Evolutionary conservation across 1,139 yeast species (phyloP).

Genomic region (Lodderomyces metapsilosis): DNA sequence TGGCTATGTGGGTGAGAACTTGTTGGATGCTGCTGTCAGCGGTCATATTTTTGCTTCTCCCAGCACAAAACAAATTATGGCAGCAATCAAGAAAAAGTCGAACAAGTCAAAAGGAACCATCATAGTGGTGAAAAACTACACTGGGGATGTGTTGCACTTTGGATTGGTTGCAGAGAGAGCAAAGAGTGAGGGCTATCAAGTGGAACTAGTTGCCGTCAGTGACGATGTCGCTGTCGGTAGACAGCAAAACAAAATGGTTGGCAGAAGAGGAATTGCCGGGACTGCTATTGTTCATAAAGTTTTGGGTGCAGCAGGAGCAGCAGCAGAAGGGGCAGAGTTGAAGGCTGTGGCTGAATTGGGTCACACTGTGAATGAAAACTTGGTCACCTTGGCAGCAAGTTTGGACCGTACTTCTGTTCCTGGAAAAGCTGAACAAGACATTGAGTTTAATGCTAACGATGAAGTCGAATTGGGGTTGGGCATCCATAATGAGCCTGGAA

Average conservation of each 20-base stretch:
- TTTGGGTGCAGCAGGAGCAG: conserved; percentile 70
- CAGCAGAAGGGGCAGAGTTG: conserved; percentile 34
- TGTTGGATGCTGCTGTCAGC: conserved; percentile 82
- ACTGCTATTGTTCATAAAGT: conserved; percentile 84
- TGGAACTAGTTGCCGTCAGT: conserved; percentile 71
- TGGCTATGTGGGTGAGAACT: conserved; percentile 83
- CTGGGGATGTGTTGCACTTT: conserved; percentile 91
- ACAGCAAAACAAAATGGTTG: conserved; percentile 84
- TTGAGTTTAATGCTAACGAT: conserved; percentile 38
- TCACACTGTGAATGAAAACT: conserved; percentile 53
- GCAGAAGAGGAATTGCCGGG: conserved; percentile 92
- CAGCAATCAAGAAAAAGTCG: conserved; percentile 64
- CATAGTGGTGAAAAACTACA: conserved; percentile 82
- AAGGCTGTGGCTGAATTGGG: conserved; percentile 62
- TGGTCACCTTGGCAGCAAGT: conserved; percentile 88
- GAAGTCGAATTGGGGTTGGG: conserved; percentile 94
- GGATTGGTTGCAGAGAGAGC: conserved; percentile 90
- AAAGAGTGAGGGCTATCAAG: conserved; percentile 67
- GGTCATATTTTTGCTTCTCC: conserved; percentile 93
- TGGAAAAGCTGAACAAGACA: conserved; percentile 58
- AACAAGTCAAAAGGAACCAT: conserved; percentile 62
- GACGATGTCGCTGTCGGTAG: conserved; percentile 95
- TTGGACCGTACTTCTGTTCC: conserved; percentile 90
- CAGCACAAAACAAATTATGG: conserved; percentile 79
- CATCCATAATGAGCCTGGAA: conserved; percentile 92